Percentiles rank a stretch among this genome's conserved stretches.
Evolutionary conservation across 2,329 filamentous ascomycete genomes (phyloP).

Genomic region (Colletotrichum lindemuthianum): DNA sequence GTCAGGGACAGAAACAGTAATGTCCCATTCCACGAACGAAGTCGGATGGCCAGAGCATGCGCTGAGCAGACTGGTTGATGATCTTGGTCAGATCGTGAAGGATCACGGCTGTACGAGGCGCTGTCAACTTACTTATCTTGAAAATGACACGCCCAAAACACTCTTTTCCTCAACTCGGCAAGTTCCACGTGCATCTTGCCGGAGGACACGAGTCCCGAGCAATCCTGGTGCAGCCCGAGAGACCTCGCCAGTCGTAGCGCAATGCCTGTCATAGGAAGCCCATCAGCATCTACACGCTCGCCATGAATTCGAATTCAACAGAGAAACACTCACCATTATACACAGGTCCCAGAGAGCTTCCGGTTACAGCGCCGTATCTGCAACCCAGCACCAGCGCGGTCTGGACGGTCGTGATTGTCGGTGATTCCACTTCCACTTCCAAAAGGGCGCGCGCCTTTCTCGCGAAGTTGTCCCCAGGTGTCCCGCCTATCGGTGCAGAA

Average conservation of each 20-base stretch:
- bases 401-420: conserved; percentile 19
- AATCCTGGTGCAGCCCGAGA: conserved; percentile 17
- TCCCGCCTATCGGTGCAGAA: conserved; percentile 8
- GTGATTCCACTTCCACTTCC: conserved; percentile 7
- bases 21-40: conserved; percentile 23
- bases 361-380: conserved; percentile 13
- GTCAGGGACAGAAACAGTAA: conserved; percentile 1
- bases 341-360: conserved; percentile 17
- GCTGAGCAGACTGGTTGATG: conserved; percentile 7
- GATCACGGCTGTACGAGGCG: accelerated
- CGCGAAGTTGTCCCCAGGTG: conserved; percentile 21
- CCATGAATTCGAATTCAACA: not conserved
- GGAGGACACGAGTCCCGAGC: conserved; percentile 14
- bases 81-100: not conserved
- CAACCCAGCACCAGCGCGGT: conserved; percentile 16
- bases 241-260: conserved; percentile 21
- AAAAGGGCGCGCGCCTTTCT: conserved; percentile 11
- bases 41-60: conserved; percentile 9
- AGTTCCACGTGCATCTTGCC: conserved; percentile 2
- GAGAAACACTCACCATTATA: conserved; percentile 16
- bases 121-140: conserved; percentile 12
- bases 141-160: conserved; percentile 28
- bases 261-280: conserved; percentile 1
- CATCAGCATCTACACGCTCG: not conserved
- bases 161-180: conserved; percentile 14